A percentile compares a stretch with the other conserved stretches of the same genome.
Evolutionary conservation across 2,329 filamentous ascomycete species (phyloP).

Genomic region (Rhexocercosporidium sp.): DNA sequence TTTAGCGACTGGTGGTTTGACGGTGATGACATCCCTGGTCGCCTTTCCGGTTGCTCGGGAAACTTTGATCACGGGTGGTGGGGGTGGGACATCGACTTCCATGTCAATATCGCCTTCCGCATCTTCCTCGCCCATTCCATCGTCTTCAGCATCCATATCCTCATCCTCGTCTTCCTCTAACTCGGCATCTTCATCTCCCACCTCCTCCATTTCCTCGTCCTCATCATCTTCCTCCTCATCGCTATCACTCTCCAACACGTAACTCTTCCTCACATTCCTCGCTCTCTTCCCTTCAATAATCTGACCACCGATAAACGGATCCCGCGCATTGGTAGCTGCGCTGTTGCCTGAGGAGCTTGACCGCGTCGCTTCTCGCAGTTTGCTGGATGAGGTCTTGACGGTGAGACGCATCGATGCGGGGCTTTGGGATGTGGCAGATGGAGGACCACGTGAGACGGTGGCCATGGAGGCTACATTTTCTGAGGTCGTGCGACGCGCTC

Average conservation of each 20-base stretch:
- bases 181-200: constrained; percentile 28
- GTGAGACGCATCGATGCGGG: constrained; percentile 41
- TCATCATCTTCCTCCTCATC: constrained; percentile 42
- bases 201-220: constrained; percentile 34
- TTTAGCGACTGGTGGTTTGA: constrained; percentile 33
- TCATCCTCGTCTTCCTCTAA: constrained; percentile 35
- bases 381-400: constrained; percentile 43
- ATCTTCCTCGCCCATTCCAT: constrained; percentile 50
- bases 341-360: constrained; percentile 31
- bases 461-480: constrained; percentile 35
- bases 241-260: constrained; percentile 54
- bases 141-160: constrained; percentile 45
- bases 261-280: constrained; percentile 43
- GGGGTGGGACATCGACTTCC: constrained; percentile 39
- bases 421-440: constrained; percentile 32
- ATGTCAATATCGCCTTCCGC: constrained; percentile 49
- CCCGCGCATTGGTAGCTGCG: constrained; percentile 29
- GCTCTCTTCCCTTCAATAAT: constrained; percentile 41
- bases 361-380: constrained; percentile 41
- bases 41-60: constrained; percentile 35
- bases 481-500: constrained; percentile 38
- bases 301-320: constrained; percentile 38
- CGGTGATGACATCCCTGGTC: constrained; percentile 36
- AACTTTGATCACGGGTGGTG: constrained; percentile 41
- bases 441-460: constrained; percentile 40